Percentiles rank a stretch among this genome's conserved stretches.
These are phyloP conservation scores for Botrytis hyacinthi DNA, from an alignment of 2,329 filamentous ascomycete species.

Conservation along the genomic window DNA sequence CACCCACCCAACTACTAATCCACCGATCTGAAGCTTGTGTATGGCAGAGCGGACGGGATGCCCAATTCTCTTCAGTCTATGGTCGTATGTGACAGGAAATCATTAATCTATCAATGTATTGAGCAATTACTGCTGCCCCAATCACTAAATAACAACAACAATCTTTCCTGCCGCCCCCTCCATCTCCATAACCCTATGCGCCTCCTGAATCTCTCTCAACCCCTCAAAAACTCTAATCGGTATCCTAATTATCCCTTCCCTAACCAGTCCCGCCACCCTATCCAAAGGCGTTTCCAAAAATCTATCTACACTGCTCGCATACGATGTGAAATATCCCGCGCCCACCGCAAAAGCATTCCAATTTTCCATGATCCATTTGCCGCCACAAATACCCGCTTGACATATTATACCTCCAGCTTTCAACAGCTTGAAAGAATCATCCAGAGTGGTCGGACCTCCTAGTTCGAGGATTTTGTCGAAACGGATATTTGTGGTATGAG, in stretches of 20 bases:
- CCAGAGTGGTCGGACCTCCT: background rate
- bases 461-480: background rate
- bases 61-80: background rate
- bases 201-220: background rate
- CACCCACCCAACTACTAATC: background rate
- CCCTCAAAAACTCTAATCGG: background rate
- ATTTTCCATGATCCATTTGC: background rate
- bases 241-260: background rate
- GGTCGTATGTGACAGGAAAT: rapidly evolving
- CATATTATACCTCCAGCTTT: background rate
- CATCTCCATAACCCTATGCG: background rate
- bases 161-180: background rate
- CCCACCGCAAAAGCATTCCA: background rate
- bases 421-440: background rate
- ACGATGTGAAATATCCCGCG: background rate
- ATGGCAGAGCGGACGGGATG: background rate
- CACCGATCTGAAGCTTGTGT: background rate
- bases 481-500: background rate
- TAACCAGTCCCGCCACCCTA: background rate
- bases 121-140: rapidly evolving
- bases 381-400: background rate
- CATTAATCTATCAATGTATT: background rate
- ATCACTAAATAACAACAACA: background rate
- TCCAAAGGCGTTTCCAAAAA: background rate
- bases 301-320: background rate